Evolutionary conservation across 805 yeast species (phyloP).

Genomic region (Aciculoconidium aculeatum): DNA sequence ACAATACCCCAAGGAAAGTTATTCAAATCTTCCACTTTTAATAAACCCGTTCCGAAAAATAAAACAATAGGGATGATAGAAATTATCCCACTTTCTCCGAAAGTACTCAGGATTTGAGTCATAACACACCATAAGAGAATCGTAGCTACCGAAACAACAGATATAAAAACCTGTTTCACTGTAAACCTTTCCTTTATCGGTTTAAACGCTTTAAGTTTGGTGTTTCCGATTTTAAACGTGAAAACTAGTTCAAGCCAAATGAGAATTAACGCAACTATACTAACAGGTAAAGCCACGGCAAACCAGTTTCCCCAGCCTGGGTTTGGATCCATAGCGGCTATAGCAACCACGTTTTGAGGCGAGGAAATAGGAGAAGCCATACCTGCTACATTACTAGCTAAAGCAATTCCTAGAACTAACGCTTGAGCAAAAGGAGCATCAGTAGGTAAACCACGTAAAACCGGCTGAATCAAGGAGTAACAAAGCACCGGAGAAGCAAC

Average conservation of each 20-base stretch:
- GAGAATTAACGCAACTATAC: conserved; percentile 52
- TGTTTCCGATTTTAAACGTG: conserved; percentile 49
- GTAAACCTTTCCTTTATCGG: conserved; percentile 44
- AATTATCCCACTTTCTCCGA: conserved; percentile 46
- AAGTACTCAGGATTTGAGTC: conserved; percentile 33
- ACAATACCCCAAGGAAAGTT: conserved; percentile 53
- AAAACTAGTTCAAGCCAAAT: conserved; percentile 71
- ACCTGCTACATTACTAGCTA: conserved; percentile 92
- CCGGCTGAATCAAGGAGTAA: conserved; percentile 85
- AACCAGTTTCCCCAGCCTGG: conserved; percentile 94
- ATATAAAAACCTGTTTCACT: conserved; percentile 38
- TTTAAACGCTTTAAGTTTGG: conserved; percentile 42
- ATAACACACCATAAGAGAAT: conserved; percentile 47
- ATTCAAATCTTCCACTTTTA: conserved; percentile 44
- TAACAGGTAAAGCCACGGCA: conserved; percentile 76
- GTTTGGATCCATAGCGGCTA: conserved; percentile 74
- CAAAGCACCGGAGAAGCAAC: conserved; percentile 97
- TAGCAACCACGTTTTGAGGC: conserved; percentile 91
- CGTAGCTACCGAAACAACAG: conserved; percentile 36
- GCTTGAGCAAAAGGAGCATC: conserved; percentile 76
- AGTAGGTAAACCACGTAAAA: conserved; percentile 76
- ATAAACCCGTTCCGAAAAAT: conserved; percentile 45
- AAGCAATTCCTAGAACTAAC: conserved; percentile 82
- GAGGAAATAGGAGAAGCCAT: conserved; percentile 97
- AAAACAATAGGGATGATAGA: conserved; percentile 43